A percentile compares a stretch with the other conserved stretches of the same genome.
phyloP scores from a whole-genome alignment of 1,139 yeast genomes.

The Hyphopichia pseudoburtonii region DNA sequence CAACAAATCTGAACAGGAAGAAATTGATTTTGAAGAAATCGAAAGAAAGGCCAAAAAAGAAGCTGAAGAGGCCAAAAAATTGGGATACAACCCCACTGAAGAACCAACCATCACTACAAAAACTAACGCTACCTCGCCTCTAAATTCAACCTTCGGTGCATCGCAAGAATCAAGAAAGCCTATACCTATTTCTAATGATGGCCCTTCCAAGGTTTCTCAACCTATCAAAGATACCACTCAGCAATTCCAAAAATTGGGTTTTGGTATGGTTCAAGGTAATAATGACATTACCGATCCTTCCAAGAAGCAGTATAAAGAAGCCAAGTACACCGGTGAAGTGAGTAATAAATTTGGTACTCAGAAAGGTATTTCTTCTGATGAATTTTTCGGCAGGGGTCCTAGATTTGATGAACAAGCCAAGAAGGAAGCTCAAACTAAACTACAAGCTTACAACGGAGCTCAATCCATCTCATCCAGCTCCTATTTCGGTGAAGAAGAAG shows the following conservation, averaged over 20 bases:
- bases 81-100: slow-evolving; percentile 69
- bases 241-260: slow-evolving; percentile 75
- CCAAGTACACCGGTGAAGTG: slow-evolving; percentile 67
- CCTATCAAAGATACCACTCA: slow-evolving; percentile 63
- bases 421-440: slow-evolving; percentile 73
- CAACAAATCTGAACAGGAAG: slow-evolving; percentile 51
- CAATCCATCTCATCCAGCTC: slow-evolving; percentile 87
- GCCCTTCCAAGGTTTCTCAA: slow-evolving; percentile 4
- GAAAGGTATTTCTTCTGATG: slow-evolving; percentile 95
- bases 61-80: slow-evolving; percentile 66
- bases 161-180: slow-evolving; percentile 8
- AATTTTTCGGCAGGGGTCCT: slow-evolving; percentile 84
- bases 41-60: slow-evolving; percentile 86
- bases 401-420: slow-evolving; percentile 76
- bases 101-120: slow-evolving; percentile 21
- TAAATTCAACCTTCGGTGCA: slow-evolving; percentile 12
- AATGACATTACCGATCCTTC: slow-evolving; percentile 33
- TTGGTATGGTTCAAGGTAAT: slow-evolving; percentile 69
- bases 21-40: slow-evolving; percentile 87
- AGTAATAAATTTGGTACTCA: slow-evolving; percentile 80
- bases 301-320: slow-evolving; percentile 46
- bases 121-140: slow-evolving; percentile 4
- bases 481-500: slow-evolving; percentile 86
- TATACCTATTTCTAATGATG: neutral
- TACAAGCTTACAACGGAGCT: slow-evolving; percentile 82